phyloP scores from a whole-genome alignment of 108 stramenopile genomes.

The Skeletonema tropicum region DNA sequence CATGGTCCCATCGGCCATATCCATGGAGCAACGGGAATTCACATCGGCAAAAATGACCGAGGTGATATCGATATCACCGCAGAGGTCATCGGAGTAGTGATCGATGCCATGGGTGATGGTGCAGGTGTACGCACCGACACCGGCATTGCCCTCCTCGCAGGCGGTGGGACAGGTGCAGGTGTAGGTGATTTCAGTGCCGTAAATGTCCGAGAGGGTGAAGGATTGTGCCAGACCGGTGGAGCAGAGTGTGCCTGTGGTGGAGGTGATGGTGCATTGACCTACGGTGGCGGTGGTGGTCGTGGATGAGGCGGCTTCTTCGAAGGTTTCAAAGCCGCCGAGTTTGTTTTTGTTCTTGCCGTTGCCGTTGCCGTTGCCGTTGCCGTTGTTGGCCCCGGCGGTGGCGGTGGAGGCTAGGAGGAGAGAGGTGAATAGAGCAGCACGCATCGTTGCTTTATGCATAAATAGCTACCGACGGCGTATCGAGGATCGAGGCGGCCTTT shows the following conservation, averaged over 20 bases:
- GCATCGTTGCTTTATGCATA: no score
- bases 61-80: background rate
- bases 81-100: background rate
- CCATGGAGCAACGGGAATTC: background rate
- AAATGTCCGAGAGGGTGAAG: background rate
- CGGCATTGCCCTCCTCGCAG: background rate
- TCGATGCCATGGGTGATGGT: background rate
- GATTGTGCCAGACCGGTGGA: background rate
- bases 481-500: no score
- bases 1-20: background rate
- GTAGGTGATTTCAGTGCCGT: background rate
- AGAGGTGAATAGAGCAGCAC: no score
- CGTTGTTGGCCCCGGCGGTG: no score
- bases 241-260: background rate
- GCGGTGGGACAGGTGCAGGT: background rate
- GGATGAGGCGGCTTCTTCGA: no score
- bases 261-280: background rate
- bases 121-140: background rate
- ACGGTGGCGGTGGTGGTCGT: background rate
- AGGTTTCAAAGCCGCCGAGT: no score
- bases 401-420: no score
- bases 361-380: no score
- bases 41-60: background rate
- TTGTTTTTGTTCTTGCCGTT: no score
- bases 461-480: no score